Evolutionary conservation across 2,329 filamentous ascomycete genomes (phyloP), one percentile per base, ranked within the genome.

Genomic region (Cryphonectria parasitica): DNA sequence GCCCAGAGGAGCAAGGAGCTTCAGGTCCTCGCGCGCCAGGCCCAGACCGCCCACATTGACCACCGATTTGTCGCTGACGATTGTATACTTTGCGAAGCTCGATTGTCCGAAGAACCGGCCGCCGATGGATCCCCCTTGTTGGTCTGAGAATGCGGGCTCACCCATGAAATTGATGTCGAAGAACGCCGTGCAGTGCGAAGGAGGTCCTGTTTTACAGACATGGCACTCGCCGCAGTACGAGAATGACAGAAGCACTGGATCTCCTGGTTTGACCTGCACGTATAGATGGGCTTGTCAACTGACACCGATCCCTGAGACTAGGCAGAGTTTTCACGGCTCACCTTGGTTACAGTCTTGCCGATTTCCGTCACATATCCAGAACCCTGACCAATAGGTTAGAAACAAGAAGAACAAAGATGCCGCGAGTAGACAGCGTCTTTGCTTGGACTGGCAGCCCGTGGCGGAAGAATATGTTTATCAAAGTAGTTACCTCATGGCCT

Each of bases 121-220:
- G 13, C 75, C 75, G 0, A 78, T 49, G 82, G 73, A 5, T 73
- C 75, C 8, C 78, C 60, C 78, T 75, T 70, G 73, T 77, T 70
- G 66, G 1, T 83, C 78, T 71, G 83, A 85, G 63, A 82, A 84
- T 1, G 80, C 82, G 70, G 85, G 83, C 1, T 84, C 84, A 75
- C 70, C 67, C 63, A 86, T 86, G 76, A 87, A 88, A 75, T 88
- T 88, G 72, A 83, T 79, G 5, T 79, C 76, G 66, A 81, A 82
- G 75, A 85, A 87, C n/a, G 79, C 74, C 64, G 77, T 73, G 78
- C 86, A 89, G 75, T 87, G 83, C 0, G 83, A 83, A 0, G 82
- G 81, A 41, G 82, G 80, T 5, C 81, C 81, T 0, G 77, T 77
- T n/a, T 78, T 78, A 76, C 86, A 88, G 19, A 82, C 78, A n/a